These are phyloP conservation scores for Coprinopsis sp. DNA, from an alignment of 768 basidiomycete genomes.

Conservation along the genomic window DNA sequence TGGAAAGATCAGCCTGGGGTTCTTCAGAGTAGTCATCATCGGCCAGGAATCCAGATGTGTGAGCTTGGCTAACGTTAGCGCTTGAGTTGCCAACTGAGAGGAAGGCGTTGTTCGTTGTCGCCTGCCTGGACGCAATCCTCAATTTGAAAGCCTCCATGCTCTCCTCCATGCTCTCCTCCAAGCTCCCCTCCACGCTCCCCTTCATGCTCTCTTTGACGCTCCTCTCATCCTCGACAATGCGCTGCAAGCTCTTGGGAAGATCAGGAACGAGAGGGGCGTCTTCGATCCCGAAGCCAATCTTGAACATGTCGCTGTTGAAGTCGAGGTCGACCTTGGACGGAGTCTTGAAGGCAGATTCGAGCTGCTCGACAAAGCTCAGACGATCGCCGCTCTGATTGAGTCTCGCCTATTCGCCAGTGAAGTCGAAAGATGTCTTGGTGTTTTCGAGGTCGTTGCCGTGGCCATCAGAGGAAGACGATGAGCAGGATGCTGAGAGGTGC, in stretches of 20 bases:
- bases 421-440: constrained; percentile 80
- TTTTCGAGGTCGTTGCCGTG: constrained; percentile 11
- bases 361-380: constrained; percentile 74
- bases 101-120: too few relatives aligned
- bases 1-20: too few relatives aligned
- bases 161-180: constrained; percentile 10
- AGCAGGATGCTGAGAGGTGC: neutral
- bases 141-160: constrained; percentile 6
- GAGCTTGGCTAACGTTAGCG: too few relatives aligned
- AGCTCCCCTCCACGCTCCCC: constrained; percentile 4
- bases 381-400: constrained; percentile 70
- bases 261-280: constrained; percentile 49
- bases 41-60: neutral
- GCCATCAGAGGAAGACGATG: neutral
- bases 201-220: constrained; percentile 8
- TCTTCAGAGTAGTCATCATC: neutral
- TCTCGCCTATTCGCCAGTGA: constrained; percentile 70
- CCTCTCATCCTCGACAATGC: constrained; percentile 4
- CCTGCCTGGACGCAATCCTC: neutral
- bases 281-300: constrained; percentile 14
- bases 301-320: constrained; percentile 32
- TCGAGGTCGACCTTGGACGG: constrained; percentile 65
- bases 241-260: constrained; percentile 10
- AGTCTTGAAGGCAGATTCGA: constrained; percentile 76
- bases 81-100: too few relatives aligned